Percentiles rank a stretch among this genome's conserved stretches.
Conservation (phyloP, 495 filamentous ascomycete genomes). For the Lasiosphaeria miniovina region DNA sequence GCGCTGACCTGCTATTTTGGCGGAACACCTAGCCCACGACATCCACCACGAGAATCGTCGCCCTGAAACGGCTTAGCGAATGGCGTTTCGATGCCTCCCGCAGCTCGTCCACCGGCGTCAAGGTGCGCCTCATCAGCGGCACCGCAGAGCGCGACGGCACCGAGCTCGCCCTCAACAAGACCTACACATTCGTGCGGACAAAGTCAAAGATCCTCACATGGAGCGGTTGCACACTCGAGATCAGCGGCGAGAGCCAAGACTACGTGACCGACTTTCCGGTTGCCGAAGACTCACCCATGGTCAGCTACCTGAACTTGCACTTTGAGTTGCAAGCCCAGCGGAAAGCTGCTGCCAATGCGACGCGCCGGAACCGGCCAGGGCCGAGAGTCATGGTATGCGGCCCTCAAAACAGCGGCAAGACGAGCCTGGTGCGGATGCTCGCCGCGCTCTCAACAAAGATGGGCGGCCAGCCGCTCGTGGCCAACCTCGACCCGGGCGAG, state of each 20-base stretch:
- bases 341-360: slow-evolving; percentile 1
- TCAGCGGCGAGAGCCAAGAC: slow-evolving; percentile 49
- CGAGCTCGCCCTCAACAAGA: slow-evolving; percentile 76
- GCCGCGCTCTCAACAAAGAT: slow-evolving; percentile 75
- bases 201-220: slow-evolving; percentile 89
- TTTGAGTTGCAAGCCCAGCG: slow-evolving; percentile 68
- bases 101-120: slow-evolving; percentile 34
- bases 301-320: slow-evolving; percentile 80
- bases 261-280: slow-evolving; percentile 53
- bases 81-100: slow-evolving; percentile 90
- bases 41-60: slow-evolving; percentile 29
- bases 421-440: slow-evolving; percentile 75
- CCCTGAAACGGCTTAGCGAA: slow-evolving; percentile 58
- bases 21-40: slow-evolving; percentile 10
- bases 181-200: slow-evolving; percentile 77
- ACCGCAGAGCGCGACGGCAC: slow-evolving; percentile 95
- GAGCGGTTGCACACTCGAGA: slow-evolving; percentile 81
- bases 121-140: slow-evolving; percentile 61
- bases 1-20: background rate
- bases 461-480: slow-evolving; percentile 75
- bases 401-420: slow-evolving; percentile 79
- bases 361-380: slow-evolving; percentile 19
- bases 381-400: slow-evolving; percentile 86
- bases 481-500: slow-evolving; percentile 83
- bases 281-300: slow-evolving; percentile 86